Base-by-base conservation (phyloP, 1,284 basidiomycete species). In the Ustilago tritici region DNA sequence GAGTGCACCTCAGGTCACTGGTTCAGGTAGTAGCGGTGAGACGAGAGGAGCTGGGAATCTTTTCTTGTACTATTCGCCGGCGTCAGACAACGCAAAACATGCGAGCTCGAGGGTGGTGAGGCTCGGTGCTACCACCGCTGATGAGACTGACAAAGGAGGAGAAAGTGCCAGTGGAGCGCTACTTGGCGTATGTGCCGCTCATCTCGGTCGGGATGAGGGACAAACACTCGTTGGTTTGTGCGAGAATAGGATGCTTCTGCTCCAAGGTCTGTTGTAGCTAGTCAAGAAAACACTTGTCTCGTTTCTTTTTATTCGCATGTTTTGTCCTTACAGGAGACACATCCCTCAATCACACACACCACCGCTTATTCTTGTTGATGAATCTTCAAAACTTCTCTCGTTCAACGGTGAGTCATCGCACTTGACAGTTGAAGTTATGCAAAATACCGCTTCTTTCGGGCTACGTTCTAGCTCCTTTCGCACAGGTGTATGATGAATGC, bases 41-140 rank as follows among this genome's bases (percentile, higher is more conserved):
- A 47, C 40, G 32, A 47, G 52, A 2, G 70, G 66, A 17, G 81
- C 79, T 15, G 81, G 81, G n/a, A 82, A 81, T 59, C 65, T 82
- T 10, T 81, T 81, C 60, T 50, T 81, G 15, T 82, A 82, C 66
- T 79, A 79, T 55, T 61, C 65, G 56, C 54, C 68, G 2, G 28
- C 47, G 4, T 41, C 55, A 36, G 34, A 28, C 1, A 34, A 35
- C 28, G 62, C 56, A 2, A 71, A 70, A 36, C 55, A 74, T 32
- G 76, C 67, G 0, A 11, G 40, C 36, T 78, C 76, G 40, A 34
- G 79, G 9, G 79, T 81, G 32, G 60, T 79, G 4, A 61, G 79
- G 9, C 57, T 79, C 3, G 79, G 71, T 9, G 64, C 56, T 3
- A 57, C 10, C 7, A 34, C n/a, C n/a, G 28, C 6, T 47, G 35